Base-by-base conservation (phyloP, 306 rosid species). In the Lathyrus tuberosus region DNA sequence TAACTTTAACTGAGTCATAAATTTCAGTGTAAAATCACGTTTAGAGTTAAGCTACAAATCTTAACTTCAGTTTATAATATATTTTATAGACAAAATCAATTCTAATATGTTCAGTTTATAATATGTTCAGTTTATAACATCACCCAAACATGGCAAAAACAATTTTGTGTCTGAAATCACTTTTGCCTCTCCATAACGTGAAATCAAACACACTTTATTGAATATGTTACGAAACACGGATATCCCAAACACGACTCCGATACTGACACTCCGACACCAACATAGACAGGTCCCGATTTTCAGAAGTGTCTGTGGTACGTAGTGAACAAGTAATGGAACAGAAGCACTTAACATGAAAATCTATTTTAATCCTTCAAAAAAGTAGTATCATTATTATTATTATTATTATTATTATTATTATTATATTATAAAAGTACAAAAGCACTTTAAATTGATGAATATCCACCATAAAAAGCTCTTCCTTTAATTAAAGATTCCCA, bases 401-500 rank as follows among this genome's bases (percentile, higher is more conserved):
- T 6, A 33, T 5, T 31, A 31, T 33, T 33, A 30, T 30, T n/a
- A n/a, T n/a, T n/a, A n/a, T n/a, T 5, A 31, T 5, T 31, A 31
- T 33, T 33, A 30, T 30, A 57, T 57, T 58, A 58, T 31, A 58
- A 60, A 35, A 26, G 30, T 35, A 48, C 11, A 20, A 62, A 51
- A 59, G 26, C 52, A 71, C 72, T 60, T 13, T 26, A 17, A 26
- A 15, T 53, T 5, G 49, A 26, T 13, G 44, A 46, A 65, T 16
- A 78, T 44, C 46, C 72, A 78, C 51, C 4, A 38, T 15, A 17
- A 74, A 72, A 54, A 22, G 28, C 46, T 31, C 53, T 47, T 67
- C 28, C 43, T 74, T 56, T 57, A 24, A 10, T 17, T 24, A 42
- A n/a, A 41, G 33, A 48, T 60, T 48, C 48, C 70, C 57, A 57